These are phyloP conservation scores for Mytilinidion resinicola DNA, from an alignment of 495 filamentous ascomycete genomes.

Conservation along the genomic window DNA sequence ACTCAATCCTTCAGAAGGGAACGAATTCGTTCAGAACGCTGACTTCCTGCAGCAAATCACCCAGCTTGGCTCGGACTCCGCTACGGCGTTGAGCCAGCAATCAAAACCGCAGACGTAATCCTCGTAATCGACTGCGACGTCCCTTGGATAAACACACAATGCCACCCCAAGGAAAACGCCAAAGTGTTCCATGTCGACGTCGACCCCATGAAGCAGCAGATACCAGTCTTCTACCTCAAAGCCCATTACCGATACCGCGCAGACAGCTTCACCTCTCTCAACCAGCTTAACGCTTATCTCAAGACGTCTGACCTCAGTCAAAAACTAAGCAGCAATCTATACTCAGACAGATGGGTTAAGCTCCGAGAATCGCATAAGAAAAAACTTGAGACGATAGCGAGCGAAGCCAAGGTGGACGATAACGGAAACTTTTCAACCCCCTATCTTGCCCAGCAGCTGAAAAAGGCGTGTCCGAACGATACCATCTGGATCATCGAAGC, in stretches of 20 bases:
- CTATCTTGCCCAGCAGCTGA: slow-evolving; percentile 61
- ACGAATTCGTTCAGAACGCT: not conserved
- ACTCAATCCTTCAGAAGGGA: not conserved
- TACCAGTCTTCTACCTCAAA: slow-evolving; percentile 63
- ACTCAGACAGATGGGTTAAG: slow-evolving; percentile 45
- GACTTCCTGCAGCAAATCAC: slow-evolving; percentile 17
- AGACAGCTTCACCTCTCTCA: slow-evolving; percentile 63
- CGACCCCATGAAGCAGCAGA: slow-evolving; percentile 40
- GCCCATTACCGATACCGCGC: slow-evolving; percentile 70
- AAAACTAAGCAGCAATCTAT: slow-evolving; percentile 21
- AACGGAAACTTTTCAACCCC: slow-evolving; percentile 64
- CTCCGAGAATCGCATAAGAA: slow-evolving; percentile 56
- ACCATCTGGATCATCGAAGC: slow-evolving; percentile 85
- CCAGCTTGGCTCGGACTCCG: slow-evolving; percentile 62
- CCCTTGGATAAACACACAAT: slow-evolving; percentile 59
- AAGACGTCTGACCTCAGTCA: slow-evolving; percentile 39
- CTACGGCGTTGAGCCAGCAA: slow-evolving; percentile 68
- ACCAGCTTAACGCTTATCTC: slow-evolving; percentile 57
- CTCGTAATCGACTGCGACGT: slow-evolving; percentile 79
- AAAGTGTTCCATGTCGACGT: slow-evolving; percentile 39
- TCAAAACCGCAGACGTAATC: slow-evolving; percentile 76
- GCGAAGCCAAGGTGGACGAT: slow-evolving; percentile 47
- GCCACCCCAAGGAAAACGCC: slow-evolving; percentile 36
- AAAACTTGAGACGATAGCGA: slow-evolving; percentile 52
- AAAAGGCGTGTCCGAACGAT: slow-evolving; percentile 54